Evolutionary conservation across 2,329 filamentous ascomycete species (phyloP), one percentile per base, ranked within the genome.

Genomic region (Thermoascus crustaceus): DNA sequence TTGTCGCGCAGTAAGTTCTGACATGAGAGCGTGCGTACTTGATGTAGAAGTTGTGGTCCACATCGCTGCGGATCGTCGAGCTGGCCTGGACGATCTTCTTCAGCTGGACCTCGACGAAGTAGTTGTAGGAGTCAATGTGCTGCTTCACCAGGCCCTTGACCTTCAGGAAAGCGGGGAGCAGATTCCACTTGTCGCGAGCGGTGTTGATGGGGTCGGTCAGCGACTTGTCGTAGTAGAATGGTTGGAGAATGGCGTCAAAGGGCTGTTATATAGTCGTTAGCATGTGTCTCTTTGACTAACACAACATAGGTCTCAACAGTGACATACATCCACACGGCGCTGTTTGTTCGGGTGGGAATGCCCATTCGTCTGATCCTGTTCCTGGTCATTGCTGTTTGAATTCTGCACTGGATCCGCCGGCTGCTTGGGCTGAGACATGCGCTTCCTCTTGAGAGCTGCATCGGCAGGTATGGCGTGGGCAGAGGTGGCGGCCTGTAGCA

Each of bases 61-160:
- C 84, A 68, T 96, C 89, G 61, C 88, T 94, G 47, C 83, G 78
- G 44, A 98, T 84, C 25, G 79, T 82, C 32, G 82, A 80, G 58
- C 95, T 96, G 34, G 89, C 85, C 57, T 85, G 80, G 47, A 98
- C 82, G 49, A 98, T 98, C 52, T 95, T 88, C 66, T 94, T 94
- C 60, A 98, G 80, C 57, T 96, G 88, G 38, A 93, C 83, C 50
- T 98, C 86, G 47, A 95, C 83, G 52, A 98, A 96, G 66, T 91
- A 94, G 66, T 98, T 95, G 72, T 93, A 98, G 16, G 91, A 96
- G 67, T 98, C 93, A 55, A 94, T 89, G 61, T 95, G 88, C 69
- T 96, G 89, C 63, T 95, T 95, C 35, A 95, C 88, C 38, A 95
- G 71, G 38, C 88, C 88, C 64, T 98, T 98, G 52, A 95, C 88